These are phyloP conservation scores for Backusella mclennaniae DNA, from an alignment of 192 early-diverging fungal genomes.

Conservation along the genomic window DNA sequence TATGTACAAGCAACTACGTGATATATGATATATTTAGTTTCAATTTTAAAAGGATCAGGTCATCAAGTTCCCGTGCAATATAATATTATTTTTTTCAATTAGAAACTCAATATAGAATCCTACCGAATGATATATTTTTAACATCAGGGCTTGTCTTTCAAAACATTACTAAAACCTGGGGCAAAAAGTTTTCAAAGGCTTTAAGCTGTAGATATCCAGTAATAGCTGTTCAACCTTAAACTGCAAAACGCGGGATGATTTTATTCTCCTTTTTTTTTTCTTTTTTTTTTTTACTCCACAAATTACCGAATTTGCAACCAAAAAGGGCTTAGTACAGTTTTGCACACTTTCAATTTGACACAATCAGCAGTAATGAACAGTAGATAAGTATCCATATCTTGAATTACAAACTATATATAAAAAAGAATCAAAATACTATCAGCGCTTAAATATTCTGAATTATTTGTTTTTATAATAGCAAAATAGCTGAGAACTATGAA, in stretches of 20 bases:
- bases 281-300: not conserved
- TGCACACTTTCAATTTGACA: not conserved
- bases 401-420: not conserved
- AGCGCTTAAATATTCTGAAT: not conserved
- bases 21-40: no score
- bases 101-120: not conserved
- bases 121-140: not conserved
- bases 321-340: not conserved
- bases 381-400: not conserved
- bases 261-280: no score
- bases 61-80: not conserved
- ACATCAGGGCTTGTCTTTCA: not conserved
- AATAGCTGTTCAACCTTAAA: not conserved
- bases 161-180: not conserved
- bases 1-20: no score
- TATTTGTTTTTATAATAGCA: not conserved
- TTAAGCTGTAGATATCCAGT: not conserved
- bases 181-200: not conserved
- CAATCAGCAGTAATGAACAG: not conserved
- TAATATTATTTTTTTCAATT: not conserved
- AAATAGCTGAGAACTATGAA: not conserved
- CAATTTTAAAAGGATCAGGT: not conserved
- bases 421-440: not conserved
- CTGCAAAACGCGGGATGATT: not conserved
- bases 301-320: not conserved